Evolutionary conservation across 306 rosid genomes (phyloP).

Genomic region (Dicorynia guianensis): DNA sequence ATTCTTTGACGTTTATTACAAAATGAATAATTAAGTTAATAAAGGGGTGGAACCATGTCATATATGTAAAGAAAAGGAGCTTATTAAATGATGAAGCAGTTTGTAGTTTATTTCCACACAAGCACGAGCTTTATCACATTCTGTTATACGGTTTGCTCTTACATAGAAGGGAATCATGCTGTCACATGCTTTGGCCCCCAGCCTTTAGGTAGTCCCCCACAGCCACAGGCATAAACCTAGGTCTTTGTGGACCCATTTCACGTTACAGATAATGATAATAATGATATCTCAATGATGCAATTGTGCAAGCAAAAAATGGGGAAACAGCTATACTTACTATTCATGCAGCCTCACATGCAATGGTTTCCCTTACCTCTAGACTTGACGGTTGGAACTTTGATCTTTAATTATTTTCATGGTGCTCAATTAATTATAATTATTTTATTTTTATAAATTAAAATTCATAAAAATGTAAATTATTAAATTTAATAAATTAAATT

Average conservation of each 20-base stretch:
- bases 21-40: too few species aligned
- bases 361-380: constrained; percentile 1
- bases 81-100: too few species aligned
- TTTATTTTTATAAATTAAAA: too few species aligned
- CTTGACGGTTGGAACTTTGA: constrained; percentile 11
- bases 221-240: not conserved
- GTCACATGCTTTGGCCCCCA: not conserved
- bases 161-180: not conserved
- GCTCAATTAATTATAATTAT: too few species aligned
- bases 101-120: too few species aligned
- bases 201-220: not conserved
- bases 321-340: not conserved
- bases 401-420: not conserved
- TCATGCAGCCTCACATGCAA: constrained; percentile 29
- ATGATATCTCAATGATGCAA: not conserved
- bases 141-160: too few species aligned
- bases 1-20: too few species aligned
- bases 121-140: too few species aligned
- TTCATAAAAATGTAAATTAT: too few species aligned
- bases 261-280: not conserved
- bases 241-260: not conserved
- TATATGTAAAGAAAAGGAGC: too few species aligned
- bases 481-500: too few species aligned
- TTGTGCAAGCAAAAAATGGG: not conserved
- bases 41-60: too few species aligned